phyloP scores from a whole-genome alignment of 2,329 filamentous ascomycete species.

The Penicillium freii region DNA sequence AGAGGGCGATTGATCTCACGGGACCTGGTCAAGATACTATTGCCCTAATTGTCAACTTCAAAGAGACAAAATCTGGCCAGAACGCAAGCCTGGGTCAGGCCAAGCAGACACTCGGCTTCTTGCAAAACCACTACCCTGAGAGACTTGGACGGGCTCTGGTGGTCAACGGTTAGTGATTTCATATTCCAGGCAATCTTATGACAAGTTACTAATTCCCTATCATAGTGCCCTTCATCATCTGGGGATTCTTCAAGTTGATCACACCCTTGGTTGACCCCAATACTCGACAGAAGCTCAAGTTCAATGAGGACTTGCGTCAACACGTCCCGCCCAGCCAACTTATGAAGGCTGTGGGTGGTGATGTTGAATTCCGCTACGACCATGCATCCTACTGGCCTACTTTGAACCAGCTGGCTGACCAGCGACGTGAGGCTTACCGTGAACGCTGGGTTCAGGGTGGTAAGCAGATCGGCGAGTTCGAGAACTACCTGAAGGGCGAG shows the following conservation, averaged over 20 bases:
- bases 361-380: conserved; percentile 87
- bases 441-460: conserved; percentile 78
- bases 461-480: conserved; percentile 78
- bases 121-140: conserved; percentile 96
- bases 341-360: conserved; percentile 73
- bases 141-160: conserved; percentile 84
- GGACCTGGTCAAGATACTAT: conserved; percentile 82
- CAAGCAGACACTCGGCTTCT: conserved; percentile 79
- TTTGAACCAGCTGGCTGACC: conserved; percentile 67
- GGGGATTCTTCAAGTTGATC: conserved; percentile 94
- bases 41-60: conserved; percentile 88
- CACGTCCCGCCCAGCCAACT: conserved; percentile 82
- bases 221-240: conserved; percentile 83
- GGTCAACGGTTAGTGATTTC: conserved; percentile 67
- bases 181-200: neutral
- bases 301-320: conserved; percentile 85
- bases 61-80: conserved; percentile 69
- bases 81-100: conserved; percentile 76
- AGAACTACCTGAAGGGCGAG: conserved; percentile 81
- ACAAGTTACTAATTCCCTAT: conserved; percentile 1
- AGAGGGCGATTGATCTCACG: conserved; percentile 84
- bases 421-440: conserved; percentile 61
- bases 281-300: conserved; percentile 92
- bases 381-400: conserved; percentile 88
- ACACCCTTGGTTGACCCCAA: conserved; percentile 94